Conservation (phyloP, 805 yeast species). For the Wickerhamomyces xylosicus region DNA sequence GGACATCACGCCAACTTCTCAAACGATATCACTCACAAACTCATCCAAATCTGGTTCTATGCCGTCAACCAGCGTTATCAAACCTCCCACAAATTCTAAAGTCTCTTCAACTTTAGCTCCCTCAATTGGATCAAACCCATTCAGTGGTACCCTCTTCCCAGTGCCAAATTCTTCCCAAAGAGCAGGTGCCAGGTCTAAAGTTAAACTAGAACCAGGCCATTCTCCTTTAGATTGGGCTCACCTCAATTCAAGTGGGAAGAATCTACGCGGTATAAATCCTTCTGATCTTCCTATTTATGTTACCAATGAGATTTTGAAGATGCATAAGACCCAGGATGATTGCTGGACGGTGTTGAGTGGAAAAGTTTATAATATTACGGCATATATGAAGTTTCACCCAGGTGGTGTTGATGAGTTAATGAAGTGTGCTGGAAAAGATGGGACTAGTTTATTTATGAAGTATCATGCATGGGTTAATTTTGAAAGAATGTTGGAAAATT, state of each 20-base stretch:
- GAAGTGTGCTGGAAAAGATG: slow-evolving; percentile 78
- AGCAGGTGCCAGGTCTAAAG: slow-evolving; percentile 35
- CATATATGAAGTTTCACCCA: slow-evolving; percentile 80
- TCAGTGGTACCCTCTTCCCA: slow-evolving; percentile 5
- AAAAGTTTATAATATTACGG: slow-evolving; percentile 78
- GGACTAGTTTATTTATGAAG: slow-evolving; percentile 63
- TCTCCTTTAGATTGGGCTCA: slow-evolving; percentile 86
- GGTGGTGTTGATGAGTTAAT: slow-evolving; percentile 79
- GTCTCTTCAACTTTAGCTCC: background rate
- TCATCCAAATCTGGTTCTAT: background rate
- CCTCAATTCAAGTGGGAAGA: slow-evolving; percentile 34
- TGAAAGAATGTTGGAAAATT: slow-evolving; percentile 69
- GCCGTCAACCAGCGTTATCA: background rate
- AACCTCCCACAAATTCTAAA: background rate
- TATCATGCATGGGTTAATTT: slow-evolving; percentile 77
- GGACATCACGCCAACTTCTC: too few relatives aligned
- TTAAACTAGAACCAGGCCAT: slow-evolving; percentile 63
- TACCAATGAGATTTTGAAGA: slow-evolving; percentile 43
- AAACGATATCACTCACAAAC: too few relatives aligned
- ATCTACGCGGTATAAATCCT: slow-evolving; percentile 43
- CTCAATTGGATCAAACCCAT: background rate
- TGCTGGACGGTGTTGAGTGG: slow-evolving; percentile 81
- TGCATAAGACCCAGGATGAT: slow-evolving; percentile 53
- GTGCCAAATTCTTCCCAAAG: slow-evolving; percentile 12
- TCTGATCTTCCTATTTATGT: slow-evolving; percentile 48